A percentile compares a stretch with the other conserved stretches of the same genome.
These are phyloP conservation scores for Aspergillus terreus DNA, from an alignment of 2,329 filamentous ascomycete genomes.

Conservation along the genomic window DNA sequence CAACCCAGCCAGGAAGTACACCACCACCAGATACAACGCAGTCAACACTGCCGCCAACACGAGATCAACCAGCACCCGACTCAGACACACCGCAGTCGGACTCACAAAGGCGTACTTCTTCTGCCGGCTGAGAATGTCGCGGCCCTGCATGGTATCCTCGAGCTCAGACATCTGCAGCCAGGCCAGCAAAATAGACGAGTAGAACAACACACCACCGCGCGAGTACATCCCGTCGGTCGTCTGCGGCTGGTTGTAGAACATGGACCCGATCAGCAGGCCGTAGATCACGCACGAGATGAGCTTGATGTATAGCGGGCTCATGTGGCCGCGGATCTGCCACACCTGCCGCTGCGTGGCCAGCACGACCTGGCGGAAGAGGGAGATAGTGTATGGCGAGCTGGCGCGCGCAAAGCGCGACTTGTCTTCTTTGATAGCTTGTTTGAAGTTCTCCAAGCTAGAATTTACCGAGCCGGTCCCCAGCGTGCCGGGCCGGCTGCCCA, in stretches of 20 bases:
- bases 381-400: slow-evolving; percentile 70
- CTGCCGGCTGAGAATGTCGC: slow-evolving; percentile 63
- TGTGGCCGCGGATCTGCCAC: slow-evolving; percentile 71
- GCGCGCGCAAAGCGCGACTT: slow-evolving; percentile 52
- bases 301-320: slow-evolving; percentile 67
- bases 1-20: slow-evolving; percentile 57
- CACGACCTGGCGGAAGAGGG: slow-evolving; percentile 63
- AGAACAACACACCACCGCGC: slow-evolving; percentile 59
- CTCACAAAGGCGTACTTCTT: slow-evolving; percentile 62
- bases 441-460: slow-evolving; percentile 46
- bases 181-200: slow-evolving; percentile 57
- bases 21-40: slow-evolving; percentile 54
- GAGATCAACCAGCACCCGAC: slow-evolving; percentile 55
- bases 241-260: slow-evolving; percentile 63
- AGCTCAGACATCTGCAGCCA: slow-evolving; percentile 71
- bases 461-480: slow-evolving; percentile 38
- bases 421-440: slow-evolving; percentile 57
- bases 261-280: slow-evolving; percentile 66
- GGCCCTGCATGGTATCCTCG: slow-evolving; percentile 68
- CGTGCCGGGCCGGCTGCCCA: slow-evolving; percentile 40
- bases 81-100: slow-evolving; percentile 58
- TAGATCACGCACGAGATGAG: slow-evolving; percentile 69
- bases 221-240: slow-evolving; percentile 57
- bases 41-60: slow-evolving; percentile 52
- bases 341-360: slow-evolving; percentile 62